phyloP scores from a whole-genome alignment of 768 basidiomycete genomes.

The Panaeolus cyanescens region DNA sequence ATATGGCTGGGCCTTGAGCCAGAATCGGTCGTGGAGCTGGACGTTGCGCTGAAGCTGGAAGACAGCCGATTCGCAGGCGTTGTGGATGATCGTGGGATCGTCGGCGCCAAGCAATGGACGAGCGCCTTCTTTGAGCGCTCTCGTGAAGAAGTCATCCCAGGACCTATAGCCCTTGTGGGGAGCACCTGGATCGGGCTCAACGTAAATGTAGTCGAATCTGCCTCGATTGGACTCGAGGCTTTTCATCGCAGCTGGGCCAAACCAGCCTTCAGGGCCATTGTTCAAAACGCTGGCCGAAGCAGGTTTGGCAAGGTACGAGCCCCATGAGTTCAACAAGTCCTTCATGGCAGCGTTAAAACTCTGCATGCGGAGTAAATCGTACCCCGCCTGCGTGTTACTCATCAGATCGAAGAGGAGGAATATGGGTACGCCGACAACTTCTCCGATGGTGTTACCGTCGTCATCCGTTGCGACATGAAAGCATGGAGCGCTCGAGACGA shows the following conservation, averaged over 20 bases:
- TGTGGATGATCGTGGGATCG: slow-evolving; percentile 11
- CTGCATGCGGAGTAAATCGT: slow-evolving; percentile 35
- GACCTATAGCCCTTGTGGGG: slow-evolving; percentile 46
- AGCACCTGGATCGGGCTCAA: slow-evolving; percentile 37
- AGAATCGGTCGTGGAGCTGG: slow-evolving; percentile 44
- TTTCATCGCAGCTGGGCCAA: too few species aligned
- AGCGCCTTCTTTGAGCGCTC: slow-evolving; percentile 37
- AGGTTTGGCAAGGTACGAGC: too few species aligned
- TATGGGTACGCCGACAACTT: background rate
- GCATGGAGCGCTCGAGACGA: background rate
- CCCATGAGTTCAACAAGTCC: too few species aligned
- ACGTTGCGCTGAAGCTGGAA: slow-evolving; percentile 22
- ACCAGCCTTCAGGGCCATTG: too few species aligned
- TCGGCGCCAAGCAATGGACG: slow-evolving; percentile 40
- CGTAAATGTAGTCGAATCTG: too few species aligned
- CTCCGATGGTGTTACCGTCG: background rate
- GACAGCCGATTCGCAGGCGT: background rate
- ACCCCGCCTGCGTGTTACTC: slow-evolving; percentile 28
- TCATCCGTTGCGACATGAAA: background rate
- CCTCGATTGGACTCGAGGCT: too few species aligned
- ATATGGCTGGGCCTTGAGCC: slow-evolving; percentile 59
- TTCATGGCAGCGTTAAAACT: slow-evolving; percentile 45
- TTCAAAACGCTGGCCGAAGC: too few species aligned
- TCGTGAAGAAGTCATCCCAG: slow-evolving; percentile 60
- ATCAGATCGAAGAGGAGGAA: background rate